Conservation (phyloP, 2,329 filamentous ascomycete species). For the Monilinia laxa region DNA sequence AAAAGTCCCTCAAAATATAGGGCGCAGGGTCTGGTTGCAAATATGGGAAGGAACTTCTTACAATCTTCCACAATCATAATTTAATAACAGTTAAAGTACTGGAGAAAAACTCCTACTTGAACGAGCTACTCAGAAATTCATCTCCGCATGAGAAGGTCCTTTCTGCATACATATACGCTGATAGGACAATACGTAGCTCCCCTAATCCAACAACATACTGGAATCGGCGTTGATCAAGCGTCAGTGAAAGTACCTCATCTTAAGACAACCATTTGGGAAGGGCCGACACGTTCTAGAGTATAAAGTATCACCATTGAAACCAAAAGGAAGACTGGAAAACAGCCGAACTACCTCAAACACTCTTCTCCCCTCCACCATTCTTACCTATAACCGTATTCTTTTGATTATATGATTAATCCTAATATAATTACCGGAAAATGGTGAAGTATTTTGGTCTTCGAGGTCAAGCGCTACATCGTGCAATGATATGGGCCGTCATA, state of each 20-base stretch:
- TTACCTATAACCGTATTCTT: not conserved
- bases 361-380: not conserved
- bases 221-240: not conserved
- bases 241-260: not conserved
- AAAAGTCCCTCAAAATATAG: not conserved
- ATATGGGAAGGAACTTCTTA: not conserved
- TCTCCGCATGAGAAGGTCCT: not conserved
- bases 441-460: slow-evolving; percentile 61
- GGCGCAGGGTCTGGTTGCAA: not conserved
- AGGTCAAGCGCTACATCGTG: slow-evolving; percentile 59
- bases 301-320: not conserved
- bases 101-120: not conserved
- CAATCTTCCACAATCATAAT: not conserved
- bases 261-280: slow-evolving; percentile 12
- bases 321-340: not conserved
- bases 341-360: not conserved
- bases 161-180: not conserved
- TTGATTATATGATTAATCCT: not conserved
- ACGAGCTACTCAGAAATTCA: not conserved
- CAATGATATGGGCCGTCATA: slow-evolving; percentile 56
- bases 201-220: not conserved
- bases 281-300: not conserved
- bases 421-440: slow-evolving; percentile 1
- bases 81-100: not conserved
- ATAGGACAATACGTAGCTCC: not conserved